phyloP scores from a whole-genome alignment of 2,329 filamentous ascomycete species.

The Fusarium chaquense region DNA sequence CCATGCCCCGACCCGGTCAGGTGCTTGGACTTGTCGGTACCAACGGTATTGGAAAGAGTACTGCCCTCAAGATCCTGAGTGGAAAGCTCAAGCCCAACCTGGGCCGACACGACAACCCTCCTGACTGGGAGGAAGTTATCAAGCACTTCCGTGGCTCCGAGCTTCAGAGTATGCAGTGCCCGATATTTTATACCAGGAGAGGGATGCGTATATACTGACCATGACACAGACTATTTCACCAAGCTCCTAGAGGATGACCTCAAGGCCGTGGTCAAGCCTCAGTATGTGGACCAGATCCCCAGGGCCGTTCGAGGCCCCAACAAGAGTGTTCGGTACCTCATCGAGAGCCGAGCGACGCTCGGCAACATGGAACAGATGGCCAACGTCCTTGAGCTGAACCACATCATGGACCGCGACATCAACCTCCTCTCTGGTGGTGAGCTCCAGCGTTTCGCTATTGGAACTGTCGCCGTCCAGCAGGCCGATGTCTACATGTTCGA shows the following conservation, averaged over 20 bases:
- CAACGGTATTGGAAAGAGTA: conserved; percentile 99
- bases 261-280: conserved; percentile 98
- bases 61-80: conserved; percentile 97
- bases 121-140: conserved; percentile 99
- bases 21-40: conserved; percentile 97
- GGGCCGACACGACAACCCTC: conserved; percentile 93
- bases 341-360: conserved; percentile 81
- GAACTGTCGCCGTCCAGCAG: conserved; percentile 93
- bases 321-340: conserved; percentile 82
- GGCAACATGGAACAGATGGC: conserved; percentile 85
- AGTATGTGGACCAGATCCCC: conserved; percentile 98
- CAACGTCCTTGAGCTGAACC: conserved; percentile 85
- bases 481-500: conserved; percentile 99
- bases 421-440: conserved; percentile 94
- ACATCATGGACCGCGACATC: conserved; percentile 93
- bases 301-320: conserved; percentile 86
- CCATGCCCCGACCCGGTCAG: conserved; percentile 94
- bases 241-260: conserved; percentile 97
- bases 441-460: conserved; percentile 97
- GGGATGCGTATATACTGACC: background rate
- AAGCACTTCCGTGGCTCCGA: conserved; percentile 98
- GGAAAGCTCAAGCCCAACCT: conserved; percentile 99
- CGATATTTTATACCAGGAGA: background rate
- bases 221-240: conserved; percentile 85
- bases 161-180: conserved; percentile 80